Evolutionary conservation across 2,329 filamentous ascomycete species (phyloP).

Genomic region (Colletotrichum tropicicola): DNA sequence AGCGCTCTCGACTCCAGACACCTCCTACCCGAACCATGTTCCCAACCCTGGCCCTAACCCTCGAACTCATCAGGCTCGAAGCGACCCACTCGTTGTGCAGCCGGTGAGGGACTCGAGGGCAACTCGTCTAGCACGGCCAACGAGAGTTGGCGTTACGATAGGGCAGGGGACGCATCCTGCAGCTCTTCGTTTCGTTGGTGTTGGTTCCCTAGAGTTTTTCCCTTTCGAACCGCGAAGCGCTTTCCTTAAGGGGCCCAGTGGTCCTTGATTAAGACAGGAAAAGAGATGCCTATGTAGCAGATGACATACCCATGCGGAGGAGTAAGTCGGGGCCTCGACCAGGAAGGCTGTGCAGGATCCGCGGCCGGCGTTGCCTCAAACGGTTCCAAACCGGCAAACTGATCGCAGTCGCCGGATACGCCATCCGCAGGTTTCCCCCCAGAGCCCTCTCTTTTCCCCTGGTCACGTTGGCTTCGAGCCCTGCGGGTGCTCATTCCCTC

Average conservation of each 20-base stretch:
- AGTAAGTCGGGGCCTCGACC: not conserved
- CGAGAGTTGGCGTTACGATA: not conserved
- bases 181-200: not conserved
- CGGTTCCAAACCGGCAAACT: not conserved
- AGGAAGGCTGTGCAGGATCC: not conserved
- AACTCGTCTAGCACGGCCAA: not conserved
- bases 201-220: not conserved
- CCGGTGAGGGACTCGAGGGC: not conserved
- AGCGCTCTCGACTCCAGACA: not conserved
- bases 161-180: not conserved
- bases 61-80: not conserved
- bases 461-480: not conserved
- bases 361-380: too few species aligned
- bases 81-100: not conserved
- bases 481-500: slow-evolving; percentile 1
- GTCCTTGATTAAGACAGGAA: too few species aligned
- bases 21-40: not conserved
- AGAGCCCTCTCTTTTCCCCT: not conserved
- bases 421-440: not conserved
- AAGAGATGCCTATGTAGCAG: too few species aligned
- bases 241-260: too few species aligned
- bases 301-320: too few species aligned
- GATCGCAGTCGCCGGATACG: not conserved
- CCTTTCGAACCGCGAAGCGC: too few species aligned
- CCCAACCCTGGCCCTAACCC: not conserved